phyloP scores from a whole-genome alignment of 1,284 basidiomycete genomes.

The Ganoderma resinaceum region DNA sequence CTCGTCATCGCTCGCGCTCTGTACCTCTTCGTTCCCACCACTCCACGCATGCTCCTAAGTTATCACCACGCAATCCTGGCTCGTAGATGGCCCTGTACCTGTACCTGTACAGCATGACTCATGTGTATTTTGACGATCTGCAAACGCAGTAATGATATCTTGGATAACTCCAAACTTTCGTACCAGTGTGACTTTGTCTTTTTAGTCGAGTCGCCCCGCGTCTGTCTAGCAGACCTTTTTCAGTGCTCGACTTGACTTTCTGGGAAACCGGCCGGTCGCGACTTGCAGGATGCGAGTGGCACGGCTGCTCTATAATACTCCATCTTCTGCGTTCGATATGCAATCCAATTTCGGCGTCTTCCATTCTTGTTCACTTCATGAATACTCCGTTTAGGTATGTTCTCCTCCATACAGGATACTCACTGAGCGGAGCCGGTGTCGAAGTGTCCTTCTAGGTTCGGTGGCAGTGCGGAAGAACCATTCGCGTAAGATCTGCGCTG shows the following conservation, averaged over 20 bases:
- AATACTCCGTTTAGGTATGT: neutral
- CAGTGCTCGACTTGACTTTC: neutral
- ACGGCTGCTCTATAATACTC: neutral
- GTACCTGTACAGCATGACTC: constrained; percentile 8
- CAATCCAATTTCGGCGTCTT: neutral
- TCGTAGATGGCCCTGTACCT: constrained; percentile 9
- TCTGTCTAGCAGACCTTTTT: neutral
- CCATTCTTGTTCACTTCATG: neutral
- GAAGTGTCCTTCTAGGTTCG: neutral
- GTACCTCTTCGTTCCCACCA: neutral
- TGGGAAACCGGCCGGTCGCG: neutral
- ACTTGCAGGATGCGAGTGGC: neutral
- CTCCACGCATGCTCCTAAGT: constrained; percentile 11
- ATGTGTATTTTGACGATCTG: constrained; percentile 7
- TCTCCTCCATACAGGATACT: neutral
- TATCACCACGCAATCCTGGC: constrained; percentile 7
- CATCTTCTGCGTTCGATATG: neutral
- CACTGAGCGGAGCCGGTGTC: neutral
- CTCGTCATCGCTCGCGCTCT: neutral
- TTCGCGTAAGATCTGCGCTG: neutral
- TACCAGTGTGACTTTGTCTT: neutral
- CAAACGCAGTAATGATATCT: neutral
- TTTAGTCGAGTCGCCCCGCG: neutral
- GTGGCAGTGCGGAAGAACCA: neutral
- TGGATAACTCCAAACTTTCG: neutral